Conservation (phyloP, 495 filamentous ascomycete genomes). For the Penicillium odoratum region DNA sequence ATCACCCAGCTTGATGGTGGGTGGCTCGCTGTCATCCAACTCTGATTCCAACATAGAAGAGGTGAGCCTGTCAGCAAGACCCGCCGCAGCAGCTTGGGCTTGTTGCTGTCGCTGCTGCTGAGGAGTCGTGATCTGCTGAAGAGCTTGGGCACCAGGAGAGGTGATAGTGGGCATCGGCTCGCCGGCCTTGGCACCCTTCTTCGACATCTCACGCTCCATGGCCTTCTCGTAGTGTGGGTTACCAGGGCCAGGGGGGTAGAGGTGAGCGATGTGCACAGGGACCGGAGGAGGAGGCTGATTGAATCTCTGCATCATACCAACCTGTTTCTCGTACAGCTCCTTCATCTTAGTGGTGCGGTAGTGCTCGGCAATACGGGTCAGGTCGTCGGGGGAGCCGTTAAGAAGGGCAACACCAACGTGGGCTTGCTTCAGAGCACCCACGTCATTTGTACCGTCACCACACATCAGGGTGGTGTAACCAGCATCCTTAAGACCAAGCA, state of each 20-base stretch:
- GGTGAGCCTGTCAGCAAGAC: slow-evolving; percentile 85
- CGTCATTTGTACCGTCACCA: slow-evolving; percentile 97
- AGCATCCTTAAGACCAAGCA: slow-evolving; percentile 90
- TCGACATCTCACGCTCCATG: slow-evolving; percentile 75
- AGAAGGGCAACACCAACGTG: slow-evolving; percentile 95
- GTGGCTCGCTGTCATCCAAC: slow-evolving; percentile 85
- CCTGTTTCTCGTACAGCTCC: slow-evolving; percentile 97
- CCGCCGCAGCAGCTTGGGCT: slow-evolving; percentile 68
- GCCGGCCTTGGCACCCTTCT: slow-evolving; percentile 59
- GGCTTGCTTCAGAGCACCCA: slow-evolving; percentile 96
- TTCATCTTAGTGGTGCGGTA: slow-evolving; percentile 95
- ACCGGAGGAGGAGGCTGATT: slow-evolving; percentile 90
- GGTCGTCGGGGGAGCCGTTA: slow-evolving; percentile 89
- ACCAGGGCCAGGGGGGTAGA: slow-evolving; percentile 85
- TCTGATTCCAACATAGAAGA: slow-evolving; percentile 87
- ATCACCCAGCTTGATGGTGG: slow-evolving; percentile 95
- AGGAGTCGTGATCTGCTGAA: slow-evolving; percentile 57
- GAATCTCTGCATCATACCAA: slow-evolving; percentile 85
- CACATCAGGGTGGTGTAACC: slow-evolving; percentile 99
- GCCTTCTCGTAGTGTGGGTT: slow-evolving; percentile 98
- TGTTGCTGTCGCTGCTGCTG: slow-evolving; percentile 63
- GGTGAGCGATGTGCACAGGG: slow-evolving; percentile 83
- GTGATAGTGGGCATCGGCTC: slow-evolving; percentile 67
- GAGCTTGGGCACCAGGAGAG: slow-evolving; percentile 67
- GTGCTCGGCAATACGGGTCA: slow-evolving; percentile 89